Percentiles rank a stretch among this genome's conserved stretches.
Conservation (phyloP, 768 basidiomycete species). For the Trametes cubensis region DNA sequence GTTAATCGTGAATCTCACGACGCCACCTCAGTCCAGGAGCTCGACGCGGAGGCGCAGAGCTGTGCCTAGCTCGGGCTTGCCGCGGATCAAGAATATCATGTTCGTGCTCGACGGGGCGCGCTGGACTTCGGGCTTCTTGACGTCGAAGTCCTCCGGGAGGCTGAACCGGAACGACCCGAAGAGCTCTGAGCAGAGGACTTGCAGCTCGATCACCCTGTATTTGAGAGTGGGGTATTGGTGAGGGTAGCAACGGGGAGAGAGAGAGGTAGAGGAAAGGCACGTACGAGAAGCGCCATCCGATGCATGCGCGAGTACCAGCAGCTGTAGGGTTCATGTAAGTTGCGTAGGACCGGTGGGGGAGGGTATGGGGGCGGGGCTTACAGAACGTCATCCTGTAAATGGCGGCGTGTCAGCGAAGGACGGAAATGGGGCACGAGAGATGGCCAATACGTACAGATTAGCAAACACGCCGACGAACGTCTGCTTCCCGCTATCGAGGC, state of each 20-base stretch:
- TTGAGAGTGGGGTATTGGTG: not conserved
- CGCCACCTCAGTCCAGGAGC: not conserved
- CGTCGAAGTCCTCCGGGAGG: constrained; percentile 24
- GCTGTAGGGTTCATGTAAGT: not conserved
- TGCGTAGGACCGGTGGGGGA: not conserved
- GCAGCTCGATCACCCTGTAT: constrained; percentile 34
- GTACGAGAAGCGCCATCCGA: constrained; percentile 26
- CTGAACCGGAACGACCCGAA: constrained; percentile 38
- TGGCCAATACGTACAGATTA: constrained; percentile 13
- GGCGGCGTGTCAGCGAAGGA: not conserved
- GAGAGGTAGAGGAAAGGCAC: no score
- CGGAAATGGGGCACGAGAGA: not conserved
- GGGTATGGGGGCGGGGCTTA: not conserved
- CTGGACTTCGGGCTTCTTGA: constrained; percentile 30
- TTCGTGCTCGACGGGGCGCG: constrained; percentile 31
- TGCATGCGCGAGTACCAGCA: constrained; percentile 20
- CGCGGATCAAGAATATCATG: constrained; percentile 38
- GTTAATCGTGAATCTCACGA: no score
- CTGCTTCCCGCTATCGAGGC: constrained; percentile 13
- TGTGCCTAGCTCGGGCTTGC: constrained; percentile 29
- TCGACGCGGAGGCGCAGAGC: constrained; percentile 37
- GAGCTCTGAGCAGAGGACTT: constrained; percentile 36
- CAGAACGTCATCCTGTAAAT: constrained; percentile 18
- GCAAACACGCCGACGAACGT: constrained; percentile 22
- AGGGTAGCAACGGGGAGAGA: no score